phyloP scores from a whole-genome alignment of 257 asterid species.

The Capsicum chinense region DNA sequence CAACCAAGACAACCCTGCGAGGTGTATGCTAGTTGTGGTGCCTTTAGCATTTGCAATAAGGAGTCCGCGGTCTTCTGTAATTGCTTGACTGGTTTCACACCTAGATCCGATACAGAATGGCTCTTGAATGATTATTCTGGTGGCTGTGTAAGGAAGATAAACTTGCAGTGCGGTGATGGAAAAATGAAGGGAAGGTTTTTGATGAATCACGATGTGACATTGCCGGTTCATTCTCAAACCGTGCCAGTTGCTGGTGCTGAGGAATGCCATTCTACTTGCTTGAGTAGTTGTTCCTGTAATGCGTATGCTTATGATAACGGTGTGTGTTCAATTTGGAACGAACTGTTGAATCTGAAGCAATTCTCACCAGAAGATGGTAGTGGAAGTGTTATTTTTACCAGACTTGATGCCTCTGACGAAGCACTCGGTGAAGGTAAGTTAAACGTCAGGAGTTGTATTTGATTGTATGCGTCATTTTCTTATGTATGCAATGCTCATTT shows the following conservation, averaged over 20 bases:
- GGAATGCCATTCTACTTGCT: constrained; percentile 26
- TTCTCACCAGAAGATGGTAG: constrained; percentile 9
- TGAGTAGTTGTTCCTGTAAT: constrained; percentile 30
- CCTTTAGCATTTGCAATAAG: constrained; percentile 50
- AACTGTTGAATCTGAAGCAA: constrained; percentile 11
- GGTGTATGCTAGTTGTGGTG: constrained; percentile 62
- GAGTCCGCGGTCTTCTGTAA: constrained; percentile 48
- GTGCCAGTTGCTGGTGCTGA: background rate
- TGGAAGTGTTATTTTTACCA: constrained; percentile 20
- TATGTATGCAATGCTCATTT: background rate
- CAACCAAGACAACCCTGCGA: constrained; percentile 62
- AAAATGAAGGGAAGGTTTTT: background rate
- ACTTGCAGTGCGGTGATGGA: constrained; percentile 18
- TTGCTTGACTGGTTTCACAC: constrained; percentile 52
- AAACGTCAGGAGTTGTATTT: background rate
- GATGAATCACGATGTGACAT: background rate
- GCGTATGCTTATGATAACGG: constrained; percentile 20
- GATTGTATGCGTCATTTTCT: background rate
- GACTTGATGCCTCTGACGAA: constrained; percentile 1
- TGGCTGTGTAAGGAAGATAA: constrained; percentile 33
- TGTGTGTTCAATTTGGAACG: constrained; percentile 28
- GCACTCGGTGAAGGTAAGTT: constrained; percentile 3
- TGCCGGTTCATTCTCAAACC: background rate
- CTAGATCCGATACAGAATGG: constrained; percentile 44
- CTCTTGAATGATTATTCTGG: constrained; percentile 52